phyloP scores from a whole-genome alignment of 2,329 filamentous ascomycete species.

The Aschersonia sp. region DNA sequence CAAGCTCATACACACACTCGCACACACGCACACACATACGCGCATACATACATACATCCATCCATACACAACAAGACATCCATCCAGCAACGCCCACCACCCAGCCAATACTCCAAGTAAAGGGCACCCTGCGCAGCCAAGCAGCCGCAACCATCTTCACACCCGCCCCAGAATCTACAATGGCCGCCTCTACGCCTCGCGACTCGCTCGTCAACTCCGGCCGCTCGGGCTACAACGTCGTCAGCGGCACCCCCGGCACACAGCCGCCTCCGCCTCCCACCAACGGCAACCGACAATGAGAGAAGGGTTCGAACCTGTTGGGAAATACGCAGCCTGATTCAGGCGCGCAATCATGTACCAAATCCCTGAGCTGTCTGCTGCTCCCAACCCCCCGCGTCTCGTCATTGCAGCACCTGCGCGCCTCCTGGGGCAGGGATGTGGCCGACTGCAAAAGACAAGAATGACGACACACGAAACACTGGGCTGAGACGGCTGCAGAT shows the following conservation, averaged over 20 bases:
- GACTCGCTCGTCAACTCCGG: constrained; percentile 21
- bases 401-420: too few relatives aligned
- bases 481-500: too few relatives aligned
- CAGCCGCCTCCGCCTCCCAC: not conserved
- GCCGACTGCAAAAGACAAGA: too few relatives aligned
- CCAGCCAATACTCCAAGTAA: not conserved
- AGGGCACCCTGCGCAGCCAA: not conserved
- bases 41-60: not conserved
- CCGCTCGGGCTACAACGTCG: constrained; percentile 29
- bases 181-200: constrained; percentile 9
- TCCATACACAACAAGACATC: not conserved
- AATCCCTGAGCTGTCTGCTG: too few relatives aligned
- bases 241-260: constrained; percentile 12
- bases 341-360: not conserved
- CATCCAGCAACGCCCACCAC: not conserved
- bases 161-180: constrained; percentile 1
- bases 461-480: too few relatives aligned
- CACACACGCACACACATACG: not conserved
- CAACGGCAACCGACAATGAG: not conserved
- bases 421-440: too few relatives aligned
- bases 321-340: not conserved
- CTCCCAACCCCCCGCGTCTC: too few relatives aligned
- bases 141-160: constrained; percentile 8
- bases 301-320: not conserved
- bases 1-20: not conserved